phyloP scores from a whole-genome alignment of 2,329 filamentous ascomycete genomes.

The Neonectria punicea region DNA sequence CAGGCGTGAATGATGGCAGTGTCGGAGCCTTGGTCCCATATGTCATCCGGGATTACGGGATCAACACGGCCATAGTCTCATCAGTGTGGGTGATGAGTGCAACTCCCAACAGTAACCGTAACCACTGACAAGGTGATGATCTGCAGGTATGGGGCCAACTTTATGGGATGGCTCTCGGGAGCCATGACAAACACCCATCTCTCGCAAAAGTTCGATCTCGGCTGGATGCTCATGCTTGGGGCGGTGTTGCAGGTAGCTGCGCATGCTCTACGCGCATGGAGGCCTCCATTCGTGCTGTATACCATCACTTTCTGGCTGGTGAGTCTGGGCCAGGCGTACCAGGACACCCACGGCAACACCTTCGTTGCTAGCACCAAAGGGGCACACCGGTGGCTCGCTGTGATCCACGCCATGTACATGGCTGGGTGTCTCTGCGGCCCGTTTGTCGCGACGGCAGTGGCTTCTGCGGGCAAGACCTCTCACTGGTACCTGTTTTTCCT shows the following conservation, averaged over 20 bases:
- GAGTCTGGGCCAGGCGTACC: conserved; percentile 69
- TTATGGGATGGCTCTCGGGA: conserved; percentile 68
- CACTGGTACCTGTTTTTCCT: conserved; percentile 68
- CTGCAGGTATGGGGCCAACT: conserved; percentile 63
- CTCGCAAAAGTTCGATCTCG: conserved; percentile 62
- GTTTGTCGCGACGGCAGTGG: conserved; percentile 64
- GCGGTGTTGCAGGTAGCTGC: conserved; percentile 64
- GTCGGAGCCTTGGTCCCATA: conserved; percentile 72
- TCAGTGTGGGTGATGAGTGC: conserved; percentile 53
- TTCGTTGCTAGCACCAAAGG: conserved; percentile 63
- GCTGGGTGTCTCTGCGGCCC: conserved; percentile 67
- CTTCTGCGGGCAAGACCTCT: conserved; percentile 47
- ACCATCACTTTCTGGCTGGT: conserved; percentile 67
- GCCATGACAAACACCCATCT: conserved; percentile 67
- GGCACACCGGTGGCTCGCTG: conserved; percentile 69
- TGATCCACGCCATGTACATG: conserved; percentile 72
- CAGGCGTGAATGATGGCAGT: conserved; percentile 72
- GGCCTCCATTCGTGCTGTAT: conserved; percentile 66
- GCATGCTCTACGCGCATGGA: conserved; percentile 66
- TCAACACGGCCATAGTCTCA: conserved; percentile 62
- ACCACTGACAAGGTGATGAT: background rate
- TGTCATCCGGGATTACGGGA: conserved; percentile 65
- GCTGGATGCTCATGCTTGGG: conserved; percentile 66
- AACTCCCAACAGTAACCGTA: background rate
- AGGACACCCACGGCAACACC: conserved; percentile 72